A percentile compares a stretch with the other conserved stretches of the same genome.
Conservation (phyloP, 192 early-diverging fungal genomes). For the Obelidium mucronatum region DNA sequence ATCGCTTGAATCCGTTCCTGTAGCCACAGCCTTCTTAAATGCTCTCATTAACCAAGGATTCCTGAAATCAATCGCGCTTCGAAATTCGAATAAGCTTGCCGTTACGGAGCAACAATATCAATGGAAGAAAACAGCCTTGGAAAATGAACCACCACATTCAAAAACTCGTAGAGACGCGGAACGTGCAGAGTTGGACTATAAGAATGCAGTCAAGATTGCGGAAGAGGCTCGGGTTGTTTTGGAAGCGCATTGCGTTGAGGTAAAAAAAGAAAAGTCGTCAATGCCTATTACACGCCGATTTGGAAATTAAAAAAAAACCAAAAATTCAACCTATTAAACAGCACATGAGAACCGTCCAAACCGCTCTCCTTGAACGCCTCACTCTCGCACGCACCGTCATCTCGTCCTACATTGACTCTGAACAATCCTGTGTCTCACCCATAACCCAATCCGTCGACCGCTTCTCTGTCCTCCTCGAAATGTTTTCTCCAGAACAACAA, state of each 20-base stretch:
- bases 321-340: not conserved
- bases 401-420: conserved; percentile 34
- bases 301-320: not conserved
- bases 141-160: conserved; percentile 51
- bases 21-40: conserved; percentile 30
- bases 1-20: conserved; percentile 3
- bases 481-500: conserved; percentile 45
- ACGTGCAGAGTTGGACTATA: conserved; percentile 47
- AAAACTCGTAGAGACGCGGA: conserved; percentile 45
- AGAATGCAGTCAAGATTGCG: conserved; percentile 35
- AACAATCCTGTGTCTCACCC: conserved; percentile 35
- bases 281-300: not conserved
- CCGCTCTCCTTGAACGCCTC: conserved; percentile 39
- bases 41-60: conserved; percentile 45
- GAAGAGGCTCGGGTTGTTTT: conserved; percentile 44
- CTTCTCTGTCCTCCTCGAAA: conserved; percentile 47
- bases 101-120: conserved; percentile 40
- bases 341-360: conserved; percentile 46
- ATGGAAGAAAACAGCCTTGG: conserved; percentile 48
- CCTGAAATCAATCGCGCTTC: conserved; percentile 38
- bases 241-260: conserved; percentile 46
- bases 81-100: conserved; percentile 28
- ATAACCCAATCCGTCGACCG: conserved; percentile 30
- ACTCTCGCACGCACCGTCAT: conserved; percentile 41
- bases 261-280: no score